Conservation (phyloP, 345 rosid species). For the Nephelium lappaceum region DNA sequence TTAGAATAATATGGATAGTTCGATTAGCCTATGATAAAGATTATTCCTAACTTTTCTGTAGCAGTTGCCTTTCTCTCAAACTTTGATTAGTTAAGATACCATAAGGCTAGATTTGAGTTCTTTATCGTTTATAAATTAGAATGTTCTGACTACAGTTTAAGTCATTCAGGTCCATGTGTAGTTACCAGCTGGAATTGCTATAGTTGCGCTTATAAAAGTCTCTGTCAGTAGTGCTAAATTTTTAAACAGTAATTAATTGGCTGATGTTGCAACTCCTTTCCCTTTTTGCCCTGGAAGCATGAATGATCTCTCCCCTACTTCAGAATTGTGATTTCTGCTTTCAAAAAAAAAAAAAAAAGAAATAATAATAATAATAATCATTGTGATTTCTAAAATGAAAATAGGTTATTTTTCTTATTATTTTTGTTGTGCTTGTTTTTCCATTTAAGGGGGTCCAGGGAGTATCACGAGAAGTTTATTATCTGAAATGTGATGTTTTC, state of each 20-base stretch:
- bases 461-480: neutral
- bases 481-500: neutral
- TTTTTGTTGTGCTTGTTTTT: neutral
- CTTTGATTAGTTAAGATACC: neutral
- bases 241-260: neutral
- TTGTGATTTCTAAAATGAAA: neutral
- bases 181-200: neutral
- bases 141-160: neutral
- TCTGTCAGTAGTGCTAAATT: neutral
- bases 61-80: neutral
- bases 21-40: neutral
- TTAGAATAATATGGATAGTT: neutral
- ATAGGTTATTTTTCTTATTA: neutral
- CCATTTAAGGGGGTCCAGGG: neutral
- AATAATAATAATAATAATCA: too few relatives aligned
- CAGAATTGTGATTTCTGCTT: neutral
- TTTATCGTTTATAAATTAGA: constrained; percentile 4
- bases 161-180: neutral
- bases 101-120: neutral
- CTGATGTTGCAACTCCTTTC: neutral
- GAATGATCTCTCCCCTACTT: neutral
- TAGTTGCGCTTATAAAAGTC: neutral
- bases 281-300: neutral
- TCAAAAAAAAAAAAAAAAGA: neutral
- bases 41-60: neutral